A percentile compares a stretch with the other conserved stretches of the same genome.
These are phyloP conservation scores for Meyerozyma carpophila DNA, from an alignment of 1,139 yeast species.

Conservation along the genomic window DNA sequence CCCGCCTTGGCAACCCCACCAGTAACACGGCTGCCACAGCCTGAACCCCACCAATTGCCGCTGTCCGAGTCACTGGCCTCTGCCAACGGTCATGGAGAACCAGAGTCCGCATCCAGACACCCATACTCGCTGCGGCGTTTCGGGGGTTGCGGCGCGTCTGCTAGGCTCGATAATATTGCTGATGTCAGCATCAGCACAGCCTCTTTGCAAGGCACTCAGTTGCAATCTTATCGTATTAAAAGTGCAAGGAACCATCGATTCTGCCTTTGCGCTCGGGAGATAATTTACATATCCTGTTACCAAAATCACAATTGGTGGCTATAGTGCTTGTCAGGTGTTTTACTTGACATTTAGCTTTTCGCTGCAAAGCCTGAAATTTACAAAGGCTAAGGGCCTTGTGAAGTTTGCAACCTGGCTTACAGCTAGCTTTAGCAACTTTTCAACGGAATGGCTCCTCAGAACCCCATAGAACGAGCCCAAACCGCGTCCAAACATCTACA, in stretches of 20 bases:
- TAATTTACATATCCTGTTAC: neutral
- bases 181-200: neutral
- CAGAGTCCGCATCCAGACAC: neutral
- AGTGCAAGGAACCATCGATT: neutral
- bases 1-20: neutral
- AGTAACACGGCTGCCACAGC: neutral
- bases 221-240: neutral
- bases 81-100: neutral
- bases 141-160: neutral
- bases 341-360: too few species aligned
- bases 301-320: too few species aligned
- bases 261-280: neutral
- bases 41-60: neutral
- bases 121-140: neutral
- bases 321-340: too few species aligned
- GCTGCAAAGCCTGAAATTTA: too few species aligned
- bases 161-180: neutral
- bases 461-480: constrained; percentile 6
- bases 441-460: constrained; percentile 7
- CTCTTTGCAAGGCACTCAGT: constrained; percentile 1
- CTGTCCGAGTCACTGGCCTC: neutral
- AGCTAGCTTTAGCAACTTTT: neutral
- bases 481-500: constrained; percentile 4
- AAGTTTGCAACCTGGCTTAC: too few species aligned
- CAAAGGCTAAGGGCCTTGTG: too few species aligned